These are phyloP conservation scores for Psilocybe tampanensis DNA, from an alignment of 768 basidiomycete species.

Conservation along the genomic window DNA sequence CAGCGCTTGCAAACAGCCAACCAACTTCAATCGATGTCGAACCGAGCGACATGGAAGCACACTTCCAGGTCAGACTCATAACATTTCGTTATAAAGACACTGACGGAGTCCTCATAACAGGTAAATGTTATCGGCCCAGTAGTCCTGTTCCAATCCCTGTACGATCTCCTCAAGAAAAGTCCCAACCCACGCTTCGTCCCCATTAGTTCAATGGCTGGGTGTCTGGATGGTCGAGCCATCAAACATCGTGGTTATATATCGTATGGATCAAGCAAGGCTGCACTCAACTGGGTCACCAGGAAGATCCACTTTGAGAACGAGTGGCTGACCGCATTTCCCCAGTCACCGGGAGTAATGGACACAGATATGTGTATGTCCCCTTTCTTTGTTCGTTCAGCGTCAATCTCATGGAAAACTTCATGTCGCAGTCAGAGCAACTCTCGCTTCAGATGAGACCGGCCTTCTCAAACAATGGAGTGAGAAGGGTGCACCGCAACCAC, in stretches of 20 bases:
- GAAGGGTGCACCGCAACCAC: no score
- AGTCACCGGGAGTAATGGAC: neutral
- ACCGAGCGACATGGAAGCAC: neutral
- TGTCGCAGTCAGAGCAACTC: no score
- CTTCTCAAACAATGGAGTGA: no score
- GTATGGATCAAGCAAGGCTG: neutral
- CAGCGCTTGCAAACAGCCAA: neutral
- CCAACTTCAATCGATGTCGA: neutral
- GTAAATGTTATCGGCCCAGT: slow-evolving; percentile 4
- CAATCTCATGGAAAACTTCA: no score
- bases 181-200: slow-evolving; percentile 1
- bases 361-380: neutral
- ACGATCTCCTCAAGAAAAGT: slow-evolving; percentile 1
- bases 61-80: neutral
- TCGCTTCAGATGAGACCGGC: no score
- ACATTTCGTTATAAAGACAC: neutral
- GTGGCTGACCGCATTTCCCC: neutral
- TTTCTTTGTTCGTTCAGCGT: no score
- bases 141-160: slow-evolving; percentile 3
- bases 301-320: slow-evolving; percentile 9
- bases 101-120: neutral
- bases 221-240: neutral
- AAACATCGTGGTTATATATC: neutral
- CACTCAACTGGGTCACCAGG: slow-evolving; percentile 1
- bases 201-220: neutral